These are phyloP conservation scores for Lecanicillium sp. DNA, from an alignment of 2,329 filamentous ascomycete species.

Conservation along the genomic window DNA sequence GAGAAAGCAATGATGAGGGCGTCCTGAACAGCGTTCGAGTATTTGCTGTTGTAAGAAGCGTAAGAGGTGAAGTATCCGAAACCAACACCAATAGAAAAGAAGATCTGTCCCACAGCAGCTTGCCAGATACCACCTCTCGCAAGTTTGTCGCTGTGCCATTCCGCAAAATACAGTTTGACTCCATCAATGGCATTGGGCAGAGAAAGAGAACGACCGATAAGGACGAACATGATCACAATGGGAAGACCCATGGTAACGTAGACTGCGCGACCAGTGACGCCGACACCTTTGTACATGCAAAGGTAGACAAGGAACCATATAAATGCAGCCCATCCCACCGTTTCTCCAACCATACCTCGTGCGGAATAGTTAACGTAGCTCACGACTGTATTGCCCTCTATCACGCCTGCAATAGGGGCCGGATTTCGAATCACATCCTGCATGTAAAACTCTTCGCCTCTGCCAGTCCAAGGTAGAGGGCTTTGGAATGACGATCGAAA, in stretches of 20 bases:
- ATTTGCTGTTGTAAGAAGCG: slow-evolving; percentile 48
- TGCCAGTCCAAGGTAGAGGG: slow-evolving; percentile 44
- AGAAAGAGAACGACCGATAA: slow-evolving; percentile 44
- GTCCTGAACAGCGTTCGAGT: slow-evolving; percentile 49
- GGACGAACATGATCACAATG: slow-evolving; percentile 45
- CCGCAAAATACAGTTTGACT: slow-evolving; percentile 34
- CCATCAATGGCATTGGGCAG: slow-evolving; percentile 46
- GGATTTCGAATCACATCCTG: slow-evolving; percentile 37
- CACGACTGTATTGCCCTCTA: slow-evolving; percentile 28
- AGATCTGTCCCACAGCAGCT: slow-evolving; percentile 43
- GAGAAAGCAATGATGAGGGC: slow-evolving; percentile 46
- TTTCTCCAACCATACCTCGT: slow-evolving; percentile 42
- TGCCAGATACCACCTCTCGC: slow-evolving; percentile 45
- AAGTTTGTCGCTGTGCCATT: slow-evolving; percentile 39
- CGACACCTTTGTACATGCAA: slow-evolving; percentile 51
- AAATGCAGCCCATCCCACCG: slow-evolving; percentile 47
- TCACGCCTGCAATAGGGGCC: slow-evolving; percentile 27
- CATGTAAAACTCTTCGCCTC: slow-evolving; percentile 41
- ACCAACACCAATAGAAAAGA: slow-evolving; percentile 39
- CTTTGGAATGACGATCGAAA: slow-evolving; percentile 46
- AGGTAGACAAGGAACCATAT: slow-evolving; percentile 52
- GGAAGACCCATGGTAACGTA: slow-evolving; percentile 53
- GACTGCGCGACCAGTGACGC: slow-evolving; percentile 47
- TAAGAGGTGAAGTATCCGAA: slow-evolving; percentile 52
- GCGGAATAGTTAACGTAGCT: slow-evolving; percentile 38